Evolutionary conservation across 1,139 yeast species (phyloP).

Genomic region (Kurtzmaniella quercitrusa): DNA sequence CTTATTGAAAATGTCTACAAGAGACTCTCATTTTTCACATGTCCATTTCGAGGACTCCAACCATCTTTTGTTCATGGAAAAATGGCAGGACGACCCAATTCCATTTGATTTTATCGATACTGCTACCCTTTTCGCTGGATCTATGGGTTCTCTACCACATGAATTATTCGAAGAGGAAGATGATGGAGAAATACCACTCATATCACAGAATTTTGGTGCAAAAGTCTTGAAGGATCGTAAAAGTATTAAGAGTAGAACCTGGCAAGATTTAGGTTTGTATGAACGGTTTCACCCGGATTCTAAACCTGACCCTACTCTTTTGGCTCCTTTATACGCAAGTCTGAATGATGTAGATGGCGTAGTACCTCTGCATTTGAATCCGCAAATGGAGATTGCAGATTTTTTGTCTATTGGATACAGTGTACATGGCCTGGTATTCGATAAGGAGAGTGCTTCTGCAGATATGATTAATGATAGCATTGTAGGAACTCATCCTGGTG

Average conservation of each 20-base stretch:
- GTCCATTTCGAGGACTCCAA: slow-evolving; percentile 37
- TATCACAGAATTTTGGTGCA: slow-evolving; percentile 35
- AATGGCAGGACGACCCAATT: slow-evolving; percentile 40
- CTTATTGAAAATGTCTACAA: slow-evolving; percentile 16
- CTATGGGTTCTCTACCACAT: slow-evolving; percentile 32
- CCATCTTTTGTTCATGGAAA: slow-evolving; percentile 39
- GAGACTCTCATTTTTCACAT: slow-evolving; percentile 31
- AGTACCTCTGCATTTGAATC: slow-evolving; percentile 9
- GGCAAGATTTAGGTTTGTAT: slow-evolving; percentile 33
- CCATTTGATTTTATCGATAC: slow-evolving; percentile 44
- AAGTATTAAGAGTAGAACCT: slow-evolving; percentile 26
- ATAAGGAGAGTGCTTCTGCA: slow-evolving; percentile 14
- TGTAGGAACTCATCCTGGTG: slow-evolving; percentile 19
- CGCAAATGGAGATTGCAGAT: slow-evolving; percentile 22
- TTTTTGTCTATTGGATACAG: slow-evolving; percentile 36
- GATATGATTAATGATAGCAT: slow-evolving; percentile 28
- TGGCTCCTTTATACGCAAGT: slow-evolving; percentile 23
- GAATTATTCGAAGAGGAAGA: slow-evolving; percentile 36
- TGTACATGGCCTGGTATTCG: slow-evolving; percentile 12
- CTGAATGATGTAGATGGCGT: slow-evolving; percentile 8
- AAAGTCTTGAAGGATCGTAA: slow-evolving; percentile 34
- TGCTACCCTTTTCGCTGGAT: slow-evolving; percentile 32
- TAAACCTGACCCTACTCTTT: slow-evolving; percentile 28
- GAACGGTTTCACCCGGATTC: slow-evolving; percentile 24
- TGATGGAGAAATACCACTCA: slow-evolving; percentile 36